phyloP scores from a whole-genome alignment of 148 eudicot species.

The Fagopyrum homotropicum region DNA sequence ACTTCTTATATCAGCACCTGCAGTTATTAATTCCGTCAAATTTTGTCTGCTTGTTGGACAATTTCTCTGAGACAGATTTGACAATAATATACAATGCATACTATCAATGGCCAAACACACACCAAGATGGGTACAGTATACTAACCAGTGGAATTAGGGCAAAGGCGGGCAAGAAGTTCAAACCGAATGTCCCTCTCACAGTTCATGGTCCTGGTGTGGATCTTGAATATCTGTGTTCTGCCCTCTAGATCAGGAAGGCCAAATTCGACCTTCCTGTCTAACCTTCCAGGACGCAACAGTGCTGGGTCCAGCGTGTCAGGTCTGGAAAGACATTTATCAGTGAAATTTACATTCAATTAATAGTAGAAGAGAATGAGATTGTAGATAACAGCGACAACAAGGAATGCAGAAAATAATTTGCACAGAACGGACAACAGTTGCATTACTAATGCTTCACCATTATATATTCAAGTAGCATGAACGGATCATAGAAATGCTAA shows the following conservation, averaged over 20 bases:
- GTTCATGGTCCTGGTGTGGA: slow-evolving; percentile 91
- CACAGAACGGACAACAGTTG: no score
- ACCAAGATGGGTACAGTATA: no score
- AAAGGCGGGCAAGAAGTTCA: slow-evolving; percentile 93
- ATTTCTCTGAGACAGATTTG: neutral
- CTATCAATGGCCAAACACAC: no score
- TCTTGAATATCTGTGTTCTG: slow-evolving; percentile 83
- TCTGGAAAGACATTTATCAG: slow-evolving; percentile 16
- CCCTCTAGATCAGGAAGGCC: slow-evolving; percentile 91
- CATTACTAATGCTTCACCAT: no score
- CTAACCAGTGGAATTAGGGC: slow-evolving; percentile 92
- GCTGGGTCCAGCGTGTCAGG: slow-evolving; percentile 95
- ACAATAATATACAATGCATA: no score
- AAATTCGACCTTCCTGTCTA: slow-evolving; percentile 87
- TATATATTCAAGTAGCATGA: no score
- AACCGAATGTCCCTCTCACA: slow-evolving; percentile 88
- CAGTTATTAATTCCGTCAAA: neutral
- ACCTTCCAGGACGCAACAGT: slow-evolving; percentile 79
- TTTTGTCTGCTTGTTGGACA: neutral
- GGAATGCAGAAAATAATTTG: neutral
- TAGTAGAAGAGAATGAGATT: no score
- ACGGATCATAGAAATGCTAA: no score
- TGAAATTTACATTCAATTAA: no score
- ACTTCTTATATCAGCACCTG: slow-evolving; percentile 90
- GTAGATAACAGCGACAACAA: no score